Evolutionary conservation across 495 filamentous ascomycete species (phyloP).

Genomic region (Jackrogersella minutella): DNA sequence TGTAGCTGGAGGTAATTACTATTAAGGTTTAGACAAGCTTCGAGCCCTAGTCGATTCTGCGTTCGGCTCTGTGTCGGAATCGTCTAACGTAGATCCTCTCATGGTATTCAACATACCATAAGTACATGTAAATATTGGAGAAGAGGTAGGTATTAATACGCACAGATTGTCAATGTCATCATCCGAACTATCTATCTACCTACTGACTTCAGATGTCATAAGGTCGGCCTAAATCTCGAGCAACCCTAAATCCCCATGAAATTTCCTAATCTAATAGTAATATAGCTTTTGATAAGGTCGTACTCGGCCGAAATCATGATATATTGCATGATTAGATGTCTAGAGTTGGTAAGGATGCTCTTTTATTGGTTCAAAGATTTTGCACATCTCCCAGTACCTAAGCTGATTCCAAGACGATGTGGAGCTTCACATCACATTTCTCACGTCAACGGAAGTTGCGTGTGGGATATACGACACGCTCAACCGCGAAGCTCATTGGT

Average conservation of each 20-base stretch:
- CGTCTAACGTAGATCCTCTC: background rate
- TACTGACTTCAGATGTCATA: background rate
- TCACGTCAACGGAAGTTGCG: background rate
- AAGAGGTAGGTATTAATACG: too few relatives aligned
- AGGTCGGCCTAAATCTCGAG: background rate
- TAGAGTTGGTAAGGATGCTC: too few relatives aligned
- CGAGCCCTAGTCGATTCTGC: conserved; percentile 9
- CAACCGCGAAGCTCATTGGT: background rate
- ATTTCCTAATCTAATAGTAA: too few relatives aligned
- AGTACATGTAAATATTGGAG: too few relatives aligned
- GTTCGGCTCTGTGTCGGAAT: conserved; percentile 14
- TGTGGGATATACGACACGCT: background rate
- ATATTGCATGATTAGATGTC: background rate
- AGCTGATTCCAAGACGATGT: too few relatives aligned
- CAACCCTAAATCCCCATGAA: too few relatives aligned
- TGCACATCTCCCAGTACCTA: too few relatives aligned
- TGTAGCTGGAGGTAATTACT: too few relatives aligned
- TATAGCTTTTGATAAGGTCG: too few relatives aligned
- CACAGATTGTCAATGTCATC: background rate
- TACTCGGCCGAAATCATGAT: too few relatives aligned
- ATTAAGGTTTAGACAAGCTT: conserved; percentile 22
- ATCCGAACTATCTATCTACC: background rate
- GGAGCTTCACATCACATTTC: background rate
- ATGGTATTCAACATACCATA: background rate
- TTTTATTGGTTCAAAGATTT: too few relatives aligned